A percentile compares a stretch with the other conserved stretches of the same genome.
phyloP scores from a whole-genome alignment of 371 early-diverging fungal genomes.

The Vairimorpha ceranae region DNA sequence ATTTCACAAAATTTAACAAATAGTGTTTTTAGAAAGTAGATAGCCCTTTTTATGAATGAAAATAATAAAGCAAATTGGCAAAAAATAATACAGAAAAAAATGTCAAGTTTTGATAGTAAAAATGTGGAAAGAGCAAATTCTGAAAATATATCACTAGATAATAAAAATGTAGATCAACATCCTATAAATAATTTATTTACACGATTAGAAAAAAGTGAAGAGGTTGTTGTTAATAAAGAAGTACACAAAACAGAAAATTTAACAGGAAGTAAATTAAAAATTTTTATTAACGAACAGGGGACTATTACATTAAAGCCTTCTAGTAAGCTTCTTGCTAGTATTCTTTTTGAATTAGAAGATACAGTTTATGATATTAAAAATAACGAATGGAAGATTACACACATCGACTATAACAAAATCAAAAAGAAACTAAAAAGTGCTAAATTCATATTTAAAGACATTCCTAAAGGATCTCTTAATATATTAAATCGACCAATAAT shows the following conservation, averaged over 20 bases:
- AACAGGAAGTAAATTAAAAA: conserved; percentile 17
- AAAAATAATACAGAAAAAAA: not conserved
- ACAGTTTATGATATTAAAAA: conserved; percentile 33
- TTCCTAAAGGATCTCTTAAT: conserved; percentile 37
- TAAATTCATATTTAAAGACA: conserved; percentile 34
- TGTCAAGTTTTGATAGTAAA: too few relatives aligned
- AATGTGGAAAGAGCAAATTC: too few relatives aligned
- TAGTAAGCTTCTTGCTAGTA: conserved; percentile 32
- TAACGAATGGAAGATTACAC: conserved; percentile 46
- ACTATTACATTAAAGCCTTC: conserved; percentile 35
- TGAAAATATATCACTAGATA: not conserved
- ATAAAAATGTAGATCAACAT: not conserved
- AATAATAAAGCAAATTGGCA: not conserved
- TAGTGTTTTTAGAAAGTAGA: too few relatives aligned
- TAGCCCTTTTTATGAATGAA: not conserved
- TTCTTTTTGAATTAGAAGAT: conserved; percentile 16
- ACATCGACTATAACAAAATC: conserved; percentile 22
- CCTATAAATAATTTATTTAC: not conserved
- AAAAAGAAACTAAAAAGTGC: conserved; percentile 18
- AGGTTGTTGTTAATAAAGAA: not conserved
- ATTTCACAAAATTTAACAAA: too few relatives aligned
- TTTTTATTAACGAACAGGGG: conserved; percentile 27
- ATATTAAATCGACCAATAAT: not conserved
- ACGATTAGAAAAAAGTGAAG: not conserved
- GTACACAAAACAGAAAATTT: not conserved